phyloP scores from a whole-genome alignment of 75 land plant species.

The Sequoiadendron giganteum region DNA sequence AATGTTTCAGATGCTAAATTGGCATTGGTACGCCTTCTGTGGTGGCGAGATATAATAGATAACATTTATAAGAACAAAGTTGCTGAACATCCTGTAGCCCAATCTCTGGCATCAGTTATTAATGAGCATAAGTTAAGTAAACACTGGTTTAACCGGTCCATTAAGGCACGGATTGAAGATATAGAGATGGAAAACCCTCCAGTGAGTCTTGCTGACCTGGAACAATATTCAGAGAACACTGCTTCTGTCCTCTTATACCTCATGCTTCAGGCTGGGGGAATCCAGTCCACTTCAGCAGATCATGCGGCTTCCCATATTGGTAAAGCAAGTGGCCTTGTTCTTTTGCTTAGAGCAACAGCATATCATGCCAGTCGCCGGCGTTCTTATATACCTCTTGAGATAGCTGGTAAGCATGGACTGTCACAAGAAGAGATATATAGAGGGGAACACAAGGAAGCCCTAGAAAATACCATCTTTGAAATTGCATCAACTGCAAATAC shows the following conservation, averaged over 20 bases:
- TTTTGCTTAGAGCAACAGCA: conserved; percentile 74
- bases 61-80: conserved; percentile 61
- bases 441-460: conserved; percentile 43
- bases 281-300: conserved; percentile 85
- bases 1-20: conserved; percentile 69
- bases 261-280: conserved; percentile 93
- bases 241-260: conserved; percentile 77
- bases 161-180: conserved; percentile 91
- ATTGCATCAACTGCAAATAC: conserved; percentile 87
- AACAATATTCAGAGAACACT: conserved; percentile 93
- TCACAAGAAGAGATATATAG: conserved; percentile 57
- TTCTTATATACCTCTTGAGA: conserved; percentile 71
- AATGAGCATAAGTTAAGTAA: conserved; percentile 76
- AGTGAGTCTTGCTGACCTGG: conserved; percentile 56
- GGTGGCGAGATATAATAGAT: conserved; percentile 96
- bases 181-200: conserved; percentile 66
- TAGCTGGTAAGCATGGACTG: conserved; percentile 79
- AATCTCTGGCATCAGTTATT: conserved; percentile 64
- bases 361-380: conserved; percentile 70
- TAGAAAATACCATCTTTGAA: conserved; percentile 81
- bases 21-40: conserved; percentile 87
- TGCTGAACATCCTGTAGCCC: conserved; percentile 82
- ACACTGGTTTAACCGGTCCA: conserved; percentile 80
- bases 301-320: conserved; percentile 99
- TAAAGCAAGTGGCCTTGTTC: conserved; percentile 88